Conservation (phyloP, 176 grass and related monocot species). For the Cocos nucifera region DNA sequence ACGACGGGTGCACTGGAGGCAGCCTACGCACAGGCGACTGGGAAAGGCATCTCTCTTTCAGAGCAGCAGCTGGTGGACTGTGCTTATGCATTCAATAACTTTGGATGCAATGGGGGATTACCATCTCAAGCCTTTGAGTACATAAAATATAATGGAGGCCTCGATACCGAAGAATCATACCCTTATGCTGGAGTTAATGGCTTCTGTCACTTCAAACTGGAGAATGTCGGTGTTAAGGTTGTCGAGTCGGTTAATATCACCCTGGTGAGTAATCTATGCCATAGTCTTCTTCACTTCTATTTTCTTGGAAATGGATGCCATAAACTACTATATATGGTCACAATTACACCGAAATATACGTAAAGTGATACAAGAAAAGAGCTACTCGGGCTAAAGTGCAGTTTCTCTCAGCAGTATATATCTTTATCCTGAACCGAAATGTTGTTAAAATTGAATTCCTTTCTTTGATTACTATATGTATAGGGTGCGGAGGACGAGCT, state of each 20-base stretch:
- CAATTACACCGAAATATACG: neutral
- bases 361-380: too few relatives aligned
- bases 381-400: too few relatives aligned
- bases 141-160: slow-evolving; percentile 83
- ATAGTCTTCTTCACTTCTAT: too few relatives aligned
- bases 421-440: too few relatives aligned
- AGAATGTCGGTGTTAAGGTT: slow-evolving; percentile 69
- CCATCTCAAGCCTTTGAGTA: slow-evolving; percentile 97
- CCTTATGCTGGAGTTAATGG: slow-evolving; percentile 85
- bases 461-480: neutral
- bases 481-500: slow-evolving; percentile 82
- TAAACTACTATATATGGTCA: too few relatives aligned
- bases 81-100: slow-evolving; percentile 63
- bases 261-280: slow-evolving; percentile 35
- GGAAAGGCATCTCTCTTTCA: slow-evolving; percentile 65
- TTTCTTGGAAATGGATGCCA: too few relatives aligned
- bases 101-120: slow-evolving; percentile 81
- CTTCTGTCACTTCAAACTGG: slow-evolving; percentile 42
- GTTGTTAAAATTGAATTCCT: too few relatives aligned
- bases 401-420: too few relatives aligned
- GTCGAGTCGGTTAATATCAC: slow-evolving; percentile 75
- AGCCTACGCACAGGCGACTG: slow-evolving; percentile 78
- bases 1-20: slow-evolving; percentile 98
- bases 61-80: slow-evolving; percentile 99
- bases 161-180: slow-evolving; percentile 91